These are phyloP conservation scores for Botrytis galanthina DNA, from an alignment of 2,329 filamentous ascomycete genomes.

Conservation along the genomic window DNA sequence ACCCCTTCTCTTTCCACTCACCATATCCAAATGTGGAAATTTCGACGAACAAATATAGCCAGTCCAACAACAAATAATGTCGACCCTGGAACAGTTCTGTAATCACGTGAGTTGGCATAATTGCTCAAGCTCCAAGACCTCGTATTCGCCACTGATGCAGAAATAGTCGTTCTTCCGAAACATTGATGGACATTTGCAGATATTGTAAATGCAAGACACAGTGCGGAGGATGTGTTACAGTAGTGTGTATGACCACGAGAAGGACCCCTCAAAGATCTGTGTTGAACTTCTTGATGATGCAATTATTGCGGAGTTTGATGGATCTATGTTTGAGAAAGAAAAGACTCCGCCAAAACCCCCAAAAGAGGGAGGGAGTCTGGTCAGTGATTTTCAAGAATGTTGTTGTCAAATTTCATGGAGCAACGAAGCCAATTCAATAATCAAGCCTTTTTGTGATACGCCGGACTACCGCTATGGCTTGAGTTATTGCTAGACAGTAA, in stretches of 20 bases:
- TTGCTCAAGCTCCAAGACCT: too few relatives aligned
- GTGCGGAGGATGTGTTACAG: constrained; percentile 6
- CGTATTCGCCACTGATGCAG: constrained; percentile 8
- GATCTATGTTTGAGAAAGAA: not conserved
- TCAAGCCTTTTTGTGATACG: not conserved
- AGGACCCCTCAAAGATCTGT: constrained; percentile 7
- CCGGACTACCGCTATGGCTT: not conserved
- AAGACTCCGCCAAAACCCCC: not conserved
- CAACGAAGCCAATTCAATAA: not conserved
- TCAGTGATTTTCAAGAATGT: not conserved
- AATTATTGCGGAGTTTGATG: constrained; percentile 10
- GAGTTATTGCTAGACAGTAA: not conserved
- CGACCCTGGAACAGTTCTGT: not conserved
- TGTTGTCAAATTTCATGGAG: not conserved
- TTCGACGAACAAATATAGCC: not conserved
- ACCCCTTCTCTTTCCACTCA: not conserved
- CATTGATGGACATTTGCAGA: constrained; percentile 9
- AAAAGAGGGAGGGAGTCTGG: too few relatives aligned
- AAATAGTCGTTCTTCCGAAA: constrained; percentile 1
- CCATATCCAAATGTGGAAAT: not conserved
- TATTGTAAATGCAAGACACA: not conserved
- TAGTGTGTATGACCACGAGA: not conserved
- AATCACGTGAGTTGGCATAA: constrained; percentile 1
- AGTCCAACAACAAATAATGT: not conserved
- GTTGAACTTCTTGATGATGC: not conserved